A percentile compares a stretch with the other conserved stretches of the same genome.
Evolutionary conservation across 225 moss, liverwort and hornwort species (phyloP).

Genomic region (Rhytidiadelphus loreus): DNA sequence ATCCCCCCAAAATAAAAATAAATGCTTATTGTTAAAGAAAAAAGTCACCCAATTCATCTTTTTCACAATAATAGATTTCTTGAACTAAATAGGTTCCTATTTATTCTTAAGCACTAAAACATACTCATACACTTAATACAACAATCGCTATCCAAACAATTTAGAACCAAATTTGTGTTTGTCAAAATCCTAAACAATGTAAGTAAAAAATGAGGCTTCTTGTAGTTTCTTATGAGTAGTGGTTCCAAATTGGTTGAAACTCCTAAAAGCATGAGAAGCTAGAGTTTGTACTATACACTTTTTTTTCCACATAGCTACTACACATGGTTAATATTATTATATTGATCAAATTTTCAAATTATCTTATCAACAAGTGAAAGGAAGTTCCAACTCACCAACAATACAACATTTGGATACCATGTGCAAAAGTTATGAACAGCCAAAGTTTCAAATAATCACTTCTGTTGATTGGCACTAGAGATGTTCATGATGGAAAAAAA

Average conservation of each 20-base stretch:
- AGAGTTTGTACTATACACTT: not conserved
- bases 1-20: not conserved
- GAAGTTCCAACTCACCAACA: not conserved
- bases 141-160: not conserved
- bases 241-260: too few relatives aligned
- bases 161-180: not conserved
- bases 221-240: too few relatives aligned
- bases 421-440: not conserved
- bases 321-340: not conserved
- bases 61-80: not conserved
- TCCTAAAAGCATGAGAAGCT: not conserved
- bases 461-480: too few relatives aligned
- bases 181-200: fast-evolving
- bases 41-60: not conserved
- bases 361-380: not conserved
- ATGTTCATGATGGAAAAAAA: too few relatives aligned
- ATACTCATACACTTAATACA: not conserved
- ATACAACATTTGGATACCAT: not conserved
- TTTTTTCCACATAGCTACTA: not conserved
- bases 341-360: not conserved
- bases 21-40: not conserved
- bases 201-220: not conserved
- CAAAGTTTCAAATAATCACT: too few relatives aligned
- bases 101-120: not conserved
- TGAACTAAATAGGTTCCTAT: not conserved